Conservation (phyloP, 1,284 basidiomycete species). For the Lentinus polychrous region DNA sequence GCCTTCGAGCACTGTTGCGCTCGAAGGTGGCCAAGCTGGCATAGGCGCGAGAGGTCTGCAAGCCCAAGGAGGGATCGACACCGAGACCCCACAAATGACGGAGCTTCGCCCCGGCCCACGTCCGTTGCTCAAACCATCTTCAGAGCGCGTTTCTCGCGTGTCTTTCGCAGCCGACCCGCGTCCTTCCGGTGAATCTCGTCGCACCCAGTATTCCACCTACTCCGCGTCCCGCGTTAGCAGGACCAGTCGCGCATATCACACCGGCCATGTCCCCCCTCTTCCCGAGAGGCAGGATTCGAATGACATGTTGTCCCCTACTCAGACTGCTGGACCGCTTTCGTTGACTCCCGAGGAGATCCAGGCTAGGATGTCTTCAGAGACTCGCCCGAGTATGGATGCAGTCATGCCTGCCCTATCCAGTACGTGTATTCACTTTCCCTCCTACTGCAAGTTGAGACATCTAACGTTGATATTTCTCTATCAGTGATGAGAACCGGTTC, state of each 20-base stretch:
- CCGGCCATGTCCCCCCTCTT: conserved; percentile 46
- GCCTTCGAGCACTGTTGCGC: conserved; percentile 39
- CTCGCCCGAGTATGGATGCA: conserved; percentile 39
- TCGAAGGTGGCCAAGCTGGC: conserved; percentile 39
- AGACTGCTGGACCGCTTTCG: conserved; percentile 57
- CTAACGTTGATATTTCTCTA: background rate
- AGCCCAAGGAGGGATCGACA: conserved; percentile 18
- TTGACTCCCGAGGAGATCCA: conserved; percentile 64
- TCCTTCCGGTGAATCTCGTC: conserved; percentile 51
- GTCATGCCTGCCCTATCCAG: conserved; percentile 57
- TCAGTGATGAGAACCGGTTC: conserved; percentile 52
- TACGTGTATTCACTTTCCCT: conserved; percentile 28
- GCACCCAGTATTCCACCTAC: conserved; percentile 23
- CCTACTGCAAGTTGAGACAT: too few relatives aligned
- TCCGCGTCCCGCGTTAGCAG: conserved; percentile 12
- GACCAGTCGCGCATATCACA: conserved; percentile 52
- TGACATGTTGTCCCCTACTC: conserved; percentile 54
- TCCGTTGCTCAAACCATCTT: conserved; percentile 24
- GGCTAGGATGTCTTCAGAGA: conserved; percentile 21
- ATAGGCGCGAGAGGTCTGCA: conserved; percentile 32
- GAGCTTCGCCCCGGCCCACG: conserved; percentile 47
- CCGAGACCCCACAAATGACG: conserved; percentile 34
- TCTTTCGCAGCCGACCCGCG: conserved; percentile 70
- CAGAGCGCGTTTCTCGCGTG: conserved; percentile 44
- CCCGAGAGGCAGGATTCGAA: conserved; percentile 36